Base-by-base conservation (phyloP, 2,329 filamentous ascomycete genomes). In the Clonostachys chloroleuca region DNA sequence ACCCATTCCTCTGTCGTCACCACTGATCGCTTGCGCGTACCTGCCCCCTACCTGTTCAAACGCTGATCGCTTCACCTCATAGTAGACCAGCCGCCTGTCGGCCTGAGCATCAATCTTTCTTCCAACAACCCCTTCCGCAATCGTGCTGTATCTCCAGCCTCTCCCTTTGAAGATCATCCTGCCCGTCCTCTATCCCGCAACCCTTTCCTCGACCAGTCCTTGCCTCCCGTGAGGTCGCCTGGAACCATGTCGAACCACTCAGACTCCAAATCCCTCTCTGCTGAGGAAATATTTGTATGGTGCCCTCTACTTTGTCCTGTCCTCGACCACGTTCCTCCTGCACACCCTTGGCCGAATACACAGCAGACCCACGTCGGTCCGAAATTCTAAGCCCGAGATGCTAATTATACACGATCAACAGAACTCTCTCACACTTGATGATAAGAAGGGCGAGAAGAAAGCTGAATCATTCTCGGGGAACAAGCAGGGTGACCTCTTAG, bases 111-210 rank as follows among this genome's bases (percentile, higher is more conserved):
- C 64, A 86, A 83, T 67, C 79, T 91, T 60, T 84, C 84, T 65
- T 91, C 87, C 64, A 91, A 91, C 77, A 92, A 92, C 63, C 87
- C 87, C 52, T 92, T 82, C 59, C 84, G 87, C 72, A 89, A 89
- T 66, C 82, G 85, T 60, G 81, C 84, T 53, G 73, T 75, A 36
- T 88, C 86, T 53, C 84, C 80, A 44, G 63, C 68, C 46, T 66
- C 68, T 64, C 83, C 78, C 51, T 82, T 83, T 61, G 80, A 81
- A 66, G 79, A 83, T 65, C 74, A 66, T 52, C 69, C 73, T 56
- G 68, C 73, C 56, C 78, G 84, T 59, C 84, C 84, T 47, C 67
- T 82, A 49, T 89, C 86, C 56, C 80, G 81, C 64, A 92, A 92
- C 57, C 87, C 87, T 35, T 92, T 92, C 62, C 76, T 91, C 53